Base-by-base conservation (phyloP, 2,329 filamentous ascomycete species). In the Pyricularia sp. region DNA sequence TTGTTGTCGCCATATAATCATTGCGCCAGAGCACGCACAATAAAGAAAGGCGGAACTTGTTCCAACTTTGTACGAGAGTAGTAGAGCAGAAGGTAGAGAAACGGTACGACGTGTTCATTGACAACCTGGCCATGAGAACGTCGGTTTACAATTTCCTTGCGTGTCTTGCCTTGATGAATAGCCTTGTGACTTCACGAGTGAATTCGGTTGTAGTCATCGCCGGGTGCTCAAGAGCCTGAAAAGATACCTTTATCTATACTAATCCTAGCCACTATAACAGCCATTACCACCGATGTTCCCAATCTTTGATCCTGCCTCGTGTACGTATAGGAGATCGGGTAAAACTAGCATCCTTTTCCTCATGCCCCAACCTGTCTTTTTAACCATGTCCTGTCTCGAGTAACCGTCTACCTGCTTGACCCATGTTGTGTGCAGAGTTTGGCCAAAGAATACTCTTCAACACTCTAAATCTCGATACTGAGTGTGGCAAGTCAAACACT, bases 1-100 rank as follows among this genome's bases (percentile, higher is more conserved):
- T 63, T 26, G 23, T 63, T 63, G 59, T 63, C 59, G 59, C 59
- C 59, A 30, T 63, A 28, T 63, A 63, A 63, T 63, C 59, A 63
- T 63, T 63, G 59, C 25, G 59, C 59, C 30, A 63, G 59, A 63
- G 25, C 59, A 63, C 26, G 59, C 59, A 63, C 59, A 63, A 63
- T 63, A 63, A 63, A 63, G 59, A 63, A 63, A 63, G 59, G 59
- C 59, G 59, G 59, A 63, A 63, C 59, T 63, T 28, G 59, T 63
- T 28, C 59, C 59, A 63, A 63, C 25, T 30, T 30, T 63, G 59
- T 63, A 63, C 59, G 25, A 63, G 59, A 63, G 59, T 30, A 63
- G 59, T 63, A 63, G 25, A 63, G 59, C 14, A 28, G 59, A 63
- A 28, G 23, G 28, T 20, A 63, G 59, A 63, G 59, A 63, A 63